These are phyloP conservation scores for Apiotrichum mycotoxinovorans DNA, from an alignment of 1,284 basidiomycete genomes.

Conservation along the genomic window DNA sequence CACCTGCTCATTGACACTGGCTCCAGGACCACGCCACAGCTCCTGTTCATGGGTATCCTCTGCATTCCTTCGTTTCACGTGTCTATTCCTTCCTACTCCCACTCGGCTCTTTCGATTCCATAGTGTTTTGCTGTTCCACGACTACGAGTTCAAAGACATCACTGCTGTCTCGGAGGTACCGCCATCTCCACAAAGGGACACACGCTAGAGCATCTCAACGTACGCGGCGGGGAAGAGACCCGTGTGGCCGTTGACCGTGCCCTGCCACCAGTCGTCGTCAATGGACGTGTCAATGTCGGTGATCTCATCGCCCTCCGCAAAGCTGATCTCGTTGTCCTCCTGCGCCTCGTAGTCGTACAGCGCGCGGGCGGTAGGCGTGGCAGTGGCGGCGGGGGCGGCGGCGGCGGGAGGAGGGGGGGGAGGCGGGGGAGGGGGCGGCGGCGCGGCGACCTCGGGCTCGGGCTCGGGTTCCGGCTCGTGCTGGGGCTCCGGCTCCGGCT, in stretches of 20 bases:
- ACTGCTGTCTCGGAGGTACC: too few relatives aligned
- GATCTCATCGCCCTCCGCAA: slow-evolving; percentile 75
- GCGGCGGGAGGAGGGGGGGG: slow-evolving; percentile 34
- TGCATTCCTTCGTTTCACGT: too few relatives aligned
- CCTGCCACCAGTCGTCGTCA: slow-evolving; percentile 85
- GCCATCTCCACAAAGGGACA: too few relatives aligned
- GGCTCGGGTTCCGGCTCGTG: slow-evolving; percentile 43
- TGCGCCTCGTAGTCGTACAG: slow-evolving; percentile 65
- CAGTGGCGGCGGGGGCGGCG: slow-evolving; percentile 10
- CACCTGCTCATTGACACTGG: too few relatives aligned
- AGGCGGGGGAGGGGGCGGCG: slow-evolving; percentile 37
- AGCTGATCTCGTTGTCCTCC: slow-evolving; percentile 84
- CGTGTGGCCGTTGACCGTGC: slow-evolving; percentile 61
- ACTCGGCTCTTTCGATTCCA: too few relatives aligned
- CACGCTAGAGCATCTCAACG: slow-evolving; percentile 13
- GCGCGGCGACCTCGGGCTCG: slow-evolving; percentile 42
- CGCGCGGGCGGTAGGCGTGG: slow-evolving; percentile 29
- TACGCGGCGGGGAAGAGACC: slow-evolving; percentile 71
- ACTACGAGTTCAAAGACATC: too few relatives aligned
- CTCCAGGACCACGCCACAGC: too few relatives aligned
- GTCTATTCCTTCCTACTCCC: too few relatives aligned
- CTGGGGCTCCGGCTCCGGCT: slow-evolving; percentile 20
- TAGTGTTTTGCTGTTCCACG: too few relatives aligned
- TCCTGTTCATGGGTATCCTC: too few relatives aligned
- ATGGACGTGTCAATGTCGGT: slow-evolving; percentile 51